Evolutionary conservation across 192 early-diverging fungal species (phyloP), one percentile per base, ranked within the genome.

Genomic region (Gonapodya sp.): DNA sequence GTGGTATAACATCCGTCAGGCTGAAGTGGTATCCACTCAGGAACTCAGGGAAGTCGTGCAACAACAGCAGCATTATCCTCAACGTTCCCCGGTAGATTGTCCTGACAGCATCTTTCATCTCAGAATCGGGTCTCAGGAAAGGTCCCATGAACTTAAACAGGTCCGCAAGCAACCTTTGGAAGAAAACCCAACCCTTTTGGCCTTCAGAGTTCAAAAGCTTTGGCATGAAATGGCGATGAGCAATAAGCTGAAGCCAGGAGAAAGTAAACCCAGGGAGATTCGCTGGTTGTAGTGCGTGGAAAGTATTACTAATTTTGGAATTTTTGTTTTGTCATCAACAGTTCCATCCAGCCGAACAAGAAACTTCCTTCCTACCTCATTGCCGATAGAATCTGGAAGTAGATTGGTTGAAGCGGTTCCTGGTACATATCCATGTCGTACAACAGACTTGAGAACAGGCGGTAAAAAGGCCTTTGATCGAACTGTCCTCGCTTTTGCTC

Each of bases 11-110:
- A 86, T 97, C 93, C 82, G 95, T 94, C 82, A 99, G 92, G 73
- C 91, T 92, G 79, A 96, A 94, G 83, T 96, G 94, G 81, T 97
- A 94, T 81, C 93, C 93, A 81, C 95, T 93, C 79, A 99, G 87
- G 85, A 98, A 99, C 86, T 99, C 97, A 18, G 97, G 97, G 84
- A 95, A 98, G 84, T 99, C 97, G 84, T 98, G 96, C 80, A 98
- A 85, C 8, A 99, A 84, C 2, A 99, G 93, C 34, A 99, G 86
- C 34, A 99, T 83, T 31, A 99, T 93, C 34, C 96, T 91, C 24
- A 99, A 88, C 2, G 94, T 93, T 18, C 95, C 96, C 79, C 90
- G 90, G 88, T 99, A 99, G 34, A 98, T 89, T 75, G 94, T 84
- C 64, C 95, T 92, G 1, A 93, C 92, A 35, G 93, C 91, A 35